Percentiles rank a stretch among this genome's conserved stretches.
Conservation (phyloP, 2,329 filamentous ascomycete species). For the Nemania sp. region DNA sequence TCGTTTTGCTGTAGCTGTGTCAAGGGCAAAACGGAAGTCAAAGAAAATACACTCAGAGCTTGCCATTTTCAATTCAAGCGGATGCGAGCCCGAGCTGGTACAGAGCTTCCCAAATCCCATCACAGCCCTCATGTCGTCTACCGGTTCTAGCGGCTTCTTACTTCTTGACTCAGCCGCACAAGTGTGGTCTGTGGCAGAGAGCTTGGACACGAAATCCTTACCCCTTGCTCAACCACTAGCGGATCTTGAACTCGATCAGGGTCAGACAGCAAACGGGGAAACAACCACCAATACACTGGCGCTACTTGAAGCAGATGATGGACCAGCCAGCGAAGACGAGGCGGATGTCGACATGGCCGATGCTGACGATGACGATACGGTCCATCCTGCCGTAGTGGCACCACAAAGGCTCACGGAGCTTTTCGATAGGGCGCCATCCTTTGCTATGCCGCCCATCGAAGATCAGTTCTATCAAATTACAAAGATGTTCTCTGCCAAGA, state of each 20-base stretch:
- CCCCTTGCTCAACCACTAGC: constrained; percentile 58
- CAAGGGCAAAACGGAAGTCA: constrained; percentile 39
- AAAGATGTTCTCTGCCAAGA: constrained; percentile 63
- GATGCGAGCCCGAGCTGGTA: constrained; percentile 61
- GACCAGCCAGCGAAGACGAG: constrained; percentile 46
- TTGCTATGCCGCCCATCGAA: constrained; percentile 71
- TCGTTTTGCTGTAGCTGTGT: constrained; percentile 67
- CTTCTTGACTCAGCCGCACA: constrained; percentile 76
- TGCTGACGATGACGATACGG: constrained; percentile 54
- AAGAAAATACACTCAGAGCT: constrained; percentile 56
- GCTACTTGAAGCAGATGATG: constrained; percentile 46
- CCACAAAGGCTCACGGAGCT: constrained; percentile 70
- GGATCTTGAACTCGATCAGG: constrained; percentile 53
- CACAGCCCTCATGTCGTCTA: constrained; percentile 67
- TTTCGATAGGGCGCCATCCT: constrained; percentile 70
- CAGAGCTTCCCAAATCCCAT: constrained; percentile 61
- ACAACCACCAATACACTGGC: constrained; percentile 37
- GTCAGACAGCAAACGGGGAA: constrained; percentile 34
- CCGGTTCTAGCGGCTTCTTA: constrained; percentile 71
- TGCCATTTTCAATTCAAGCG: constrained; percentile 67
- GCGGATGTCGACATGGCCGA: constrained; percentile 53
- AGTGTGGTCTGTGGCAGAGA: constrained; percentile 65
- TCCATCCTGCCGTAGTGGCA: constrained; percentile 63
- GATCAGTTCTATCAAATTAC: constrained; percentile 77
- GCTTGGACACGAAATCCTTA: constrained; percentile 57